A percentile compares a stretch with the other conserved stretches of the same genome.
phyloP scores from a whole-genome alignment of 306 rosid genomes.

The Malus orientalis region DNA sequence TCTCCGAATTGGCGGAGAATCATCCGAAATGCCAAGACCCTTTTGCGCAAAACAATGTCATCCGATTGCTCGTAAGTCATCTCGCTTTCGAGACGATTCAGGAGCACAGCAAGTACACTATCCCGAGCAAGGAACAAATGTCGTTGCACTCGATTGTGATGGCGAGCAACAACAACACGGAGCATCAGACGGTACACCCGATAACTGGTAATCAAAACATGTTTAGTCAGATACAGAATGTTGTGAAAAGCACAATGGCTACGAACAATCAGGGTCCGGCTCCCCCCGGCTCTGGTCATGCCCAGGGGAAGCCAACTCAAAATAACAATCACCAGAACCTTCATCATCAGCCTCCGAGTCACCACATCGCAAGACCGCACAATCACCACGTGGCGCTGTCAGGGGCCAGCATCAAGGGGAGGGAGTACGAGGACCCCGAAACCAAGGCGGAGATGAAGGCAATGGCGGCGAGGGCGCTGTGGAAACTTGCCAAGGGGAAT shows the following conservation, averaged over 20 bases:
- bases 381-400: slow-evolving; percentile 3
- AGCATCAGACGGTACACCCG: slow-evolving; percentile 20
- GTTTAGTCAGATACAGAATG: slow-evolving; percentile 18
- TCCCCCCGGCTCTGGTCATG: neutral
- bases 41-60: slow-evolving; percentile 61
- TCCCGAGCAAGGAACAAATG: slow-evolving; percentile 35
- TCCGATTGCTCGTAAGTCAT: slow-evolving; percentile 63
- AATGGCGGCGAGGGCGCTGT: slow-evolving; percentile 63
- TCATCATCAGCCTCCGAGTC: neutral
- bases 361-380: neutral
- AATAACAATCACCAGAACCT: neutral
- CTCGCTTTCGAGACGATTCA: slow-evolving; percentile 73
- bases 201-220: slow-evolving; percentile 2
- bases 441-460: slow-evolving; percentile 68
- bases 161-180: slow-evolving; percentile 16
- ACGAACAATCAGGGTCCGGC: neutral
- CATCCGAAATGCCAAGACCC: slow-evolving; percentile 80
- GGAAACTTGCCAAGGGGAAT: slow-evolving; percentile 56
- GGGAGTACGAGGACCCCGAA: slow-evolving; percentile 49
- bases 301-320: neutral
- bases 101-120: slow-evolving; percentile 62
- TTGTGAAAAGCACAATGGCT: slow-evolving; percentile 16
- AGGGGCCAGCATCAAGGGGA: slow-evolving; percentile 54
- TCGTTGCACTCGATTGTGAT: slow-evolving; percentile 48
- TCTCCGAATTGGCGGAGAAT: slow-evolving; percentile 44